Base-by-base conservation (phyloP, 495 filamentous ascomycete genomes). In the Penicillium samsonianum region DNA sequence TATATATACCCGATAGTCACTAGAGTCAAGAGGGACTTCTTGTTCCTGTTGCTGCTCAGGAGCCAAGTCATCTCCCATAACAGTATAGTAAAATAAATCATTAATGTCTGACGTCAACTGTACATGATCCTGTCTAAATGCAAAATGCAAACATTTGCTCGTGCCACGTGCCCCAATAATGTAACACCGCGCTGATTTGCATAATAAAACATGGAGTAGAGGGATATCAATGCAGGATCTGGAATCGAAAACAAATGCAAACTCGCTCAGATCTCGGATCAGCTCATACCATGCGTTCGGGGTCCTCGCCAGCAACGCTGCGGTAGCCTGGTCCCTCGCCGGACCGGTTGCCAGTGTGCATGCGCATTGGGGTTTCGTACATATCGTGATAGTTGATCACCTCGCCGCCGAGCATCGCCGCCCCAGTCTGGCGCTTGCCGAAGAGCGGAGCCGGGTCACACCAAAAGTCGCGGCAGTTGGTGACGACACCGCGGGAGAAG, bases 401-500 rank as follows among this genome's bases (percentile, higher is more conserved):
- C 60, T 89, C 82, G 14, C 94, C 93, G 11, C 84, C 90, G 5
- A 98, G 72, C 73, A 91, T 78, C 2, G 85, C 90, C 25, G 82
- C 78, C 5, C 92, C 92, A 52, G 82, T 85, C 59, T 88, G 82
- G 30, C 89, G 82, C 54, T 79, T 80, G 35, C 89, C 85, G 72
- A 97, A 91, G 30, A 95, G 64, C 8, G 94, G 92, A 17, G 87
- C 84, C 0, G 89, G 83, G 67, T 97, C 94, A 63, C 90, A 91
- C 90, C 91, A 98, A 71, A 98, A 98, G 72, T 98, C 94, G 55
- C 85, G 91, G 67, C 93, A 98, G 62, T 98, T 98, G 31, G 84
- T 85, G 26, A 93, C 58, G 16, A 90, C 69, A 17, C 95, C 94
- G 35, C 83, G 81, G 30, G 88, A 92, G 71, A 91, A 98, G 0